Evolutionary conservation across 2,329 filamentous ascomycete genomes (phyloP), one percentile per base, ranked within the genome.

Genomic region (Bipolaris zeicola): DNA sequence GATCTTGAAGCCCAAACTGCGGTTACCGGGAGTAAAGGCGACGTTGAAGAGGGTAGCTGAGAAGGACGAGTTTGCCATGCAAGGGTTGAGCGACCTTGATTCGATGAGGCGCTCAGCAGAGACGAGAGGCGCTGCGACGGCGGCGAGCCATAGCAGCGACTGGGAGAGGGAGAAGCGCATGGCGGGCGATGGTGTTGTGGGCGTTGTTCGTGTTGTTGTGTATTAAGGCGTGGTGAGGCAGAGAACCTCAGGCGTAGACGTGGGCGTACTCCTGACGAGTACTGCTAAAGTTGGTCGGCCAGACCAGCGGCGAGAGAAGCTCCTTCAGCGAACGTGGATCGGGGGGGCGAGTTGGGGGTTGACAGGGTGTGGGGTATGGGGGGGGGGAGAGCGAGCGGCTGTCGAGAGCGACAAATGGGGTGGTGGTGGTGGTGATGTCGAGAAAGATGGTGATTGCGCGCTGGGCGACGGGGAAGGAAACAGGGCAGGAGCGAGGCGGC

Each of bases 41-140:
- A 96, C 89, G 67, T 96, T 89, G 85, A 97, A 96, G 57, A 95
- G 83, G 67, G 89, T 92, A 67, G 93, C 92, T 4, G 90, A 90
- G 87, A 97, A 96, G 71, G 87, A 88, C 26, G 90, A 94, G 77
- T 94, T 89, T 57, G 87, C 81, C 82, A 93, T 90, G 78, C 93
- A 97, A 44, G 89, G 85, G 76, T 91, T 92, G 66, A 97, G 84
- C 24, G 93, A 96, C 72, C 85, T 90, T 53, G 93, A 95, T 68
- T 88, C 82, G 69, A 98, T 89, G 48, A 64, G 48, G 55, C 65
- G 64, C 71, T 86, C 82, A 61, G 86, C 89, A 56, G 85, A 80
- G 54, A 80, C 82, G 57, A 84, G 77, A 49, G 84, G 73, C 50
- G 77, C 69, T 45, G 76, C 68, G 46, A 69, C 68, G 53, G 73